Evolutionary conservation across 1,139 yeast species (phyloP).

Genomic region (Candida smagusa): DNA sequence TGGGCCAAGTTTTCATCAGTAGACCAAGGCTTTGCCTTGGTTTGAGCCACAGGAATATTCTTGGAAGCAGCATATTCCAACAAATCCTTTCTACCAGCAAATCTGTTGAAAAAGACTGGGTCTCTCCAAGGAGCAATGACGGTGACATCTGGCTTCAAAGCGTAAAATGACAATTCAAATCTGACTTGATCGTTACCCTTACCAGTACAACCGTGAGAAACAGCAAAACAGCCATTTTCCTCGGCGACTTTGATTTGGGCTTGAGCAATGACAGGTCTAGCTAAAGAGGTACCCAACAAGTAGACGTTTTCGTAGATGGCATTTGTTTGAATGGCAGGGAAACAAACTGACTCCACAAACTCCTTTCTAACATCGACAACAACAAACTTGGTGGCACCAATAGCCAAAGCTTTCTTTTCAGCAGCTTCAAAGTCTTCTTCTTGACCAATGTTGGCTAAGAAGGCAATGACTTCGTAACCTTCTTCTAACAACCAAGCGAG

Average conservation of each 20-base stretch:
- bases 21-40: conserved; percentile 99
- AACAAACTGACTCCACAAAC: conserved; percentile 87
- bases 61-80: conserved; percentile 90
- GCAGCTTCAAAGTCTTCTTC: conserved; percentile 99
- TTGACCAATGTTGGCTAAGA: conserved; percentile 97
- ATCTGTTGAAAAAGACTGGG: conserved; percentile 89
- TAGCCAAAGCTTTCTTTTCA: conserved; percentile 89
- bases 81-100: conserved; percentile 96
- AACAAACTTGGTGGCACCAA: conserved; percentile 95
- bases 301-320: conserved; percentile 97
- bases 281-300: conserved; percentile 92
- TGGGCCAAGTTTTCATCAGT: conserved; percentile 99
- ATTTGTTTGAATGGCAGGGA: conserved; percentile 95
- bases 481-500: conserved; percentile 97
- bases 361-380: conserved; percentile 93
- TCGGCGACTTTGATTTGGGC: conserved; percentile 97
- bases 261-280: conserved; percentile 97
- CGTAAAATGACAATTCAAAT: conserved; percentile 94
- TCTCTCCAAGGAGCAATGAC: conserved; percentile 99
- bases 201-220: conserved; percentile 98
- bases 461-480: conserved; percentile 97
- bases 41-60: conserved; percentile 92
- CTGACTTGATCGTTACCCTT: conserved; percentile 99
- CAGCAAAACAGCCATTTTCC: conserved; percentile 97
- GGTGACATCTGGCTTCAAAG: conserved; percentile 92